Conservation (phyloP, 202 grass and related monocot species). For the Miscanthus sacchariflorus region DNA sequence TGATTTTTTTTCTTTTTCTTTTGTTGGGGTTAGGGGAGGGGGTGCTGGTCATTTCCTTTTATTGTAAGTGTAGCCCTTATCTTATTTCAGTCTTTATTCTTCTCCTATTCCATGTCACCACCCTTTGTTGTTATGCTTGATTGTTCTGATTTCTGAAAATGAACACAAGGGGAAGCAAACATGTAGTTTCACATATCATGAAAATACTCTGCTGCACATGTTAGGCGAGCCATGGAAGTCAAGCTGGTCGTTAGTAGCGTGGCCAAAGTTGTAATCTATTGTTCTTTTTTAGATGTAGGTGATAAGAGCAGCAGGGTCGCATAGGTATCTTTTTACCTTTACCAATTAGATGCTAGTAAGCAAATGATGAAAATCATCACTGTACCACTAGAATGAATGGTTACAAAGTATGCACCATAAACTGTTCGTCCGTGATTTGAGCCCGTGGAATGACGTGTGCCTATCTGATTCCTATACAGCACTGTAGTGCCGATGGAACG, state of each 20-base stretch:
- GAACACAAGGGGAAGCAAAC: conserved; percentile 9
- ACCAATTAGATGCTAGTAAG: not conserved
- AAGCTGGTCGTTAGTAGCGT: too few species aligned
- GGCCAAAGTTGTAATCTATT: not conserved
- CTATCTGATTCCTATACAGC: conserved; percentile 54
- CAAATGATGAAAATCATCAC: not conserved
- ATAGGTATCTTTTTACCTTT: not conserved
- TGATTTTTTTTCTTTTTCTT: too few species aligned
- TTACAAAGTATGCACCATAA: not conserved
- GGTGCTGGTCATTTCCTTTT: too few species aligned
- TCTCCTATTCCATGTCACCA: not conserved
- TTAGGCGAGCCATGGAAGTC: too few species aligned
- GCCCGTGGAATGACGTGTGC: not conserved
- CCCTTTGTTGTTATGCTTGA: not conserved
- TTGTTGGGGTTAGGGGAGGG: too few species aligned
- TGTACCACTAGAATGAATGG: not conserved
- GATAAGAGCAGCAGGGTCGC: not conserved
- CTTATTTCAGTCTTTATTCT: too few species aligned
- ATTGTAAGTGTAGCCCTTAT: too few species aligned
- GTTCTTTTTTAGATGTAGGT: not conserved
- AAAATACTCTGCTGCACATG: conserved; percentile 26
- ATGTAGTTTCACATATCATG: not conserved
- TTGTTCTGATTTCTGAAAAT: conserved; percentile 11
- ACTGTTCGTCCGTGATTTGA: not conserved
- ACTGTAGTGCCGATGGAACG: conserved; percentile 69